Base-by-base conservation (phyloP, 176 grass and related monocot genomes). In the Zoysia japonica region DNA sequence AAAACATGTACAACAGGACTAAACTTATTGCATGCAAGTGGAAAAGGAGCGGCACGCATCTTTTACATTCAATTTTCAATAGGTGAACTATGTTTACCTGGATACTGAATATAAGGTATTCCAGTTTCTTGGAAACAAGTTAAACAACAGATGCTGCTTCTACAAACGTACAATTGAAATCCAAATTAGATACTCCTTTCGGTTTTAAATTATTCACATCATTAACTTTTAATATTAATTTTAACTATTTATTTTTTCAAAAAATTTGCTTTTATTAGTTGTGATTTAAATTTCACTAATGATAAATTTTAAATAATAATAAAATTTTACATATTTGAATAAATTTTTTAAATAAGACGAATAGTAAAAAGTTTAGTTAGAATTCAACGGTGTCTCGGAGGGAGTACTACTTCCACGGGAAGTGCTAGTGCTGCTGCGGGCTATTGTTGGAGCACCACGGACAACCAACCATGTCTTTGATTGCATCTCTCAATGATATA, bases 401-500 rank as follows among this genome's bases (percentile, higher is more conserved):
- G 28, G 28, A 28, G 28, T 28, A 28, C 28, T 28, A 28, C 76
- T 89, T 98, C 96, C 15, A 90, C 87, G 13, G 88, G 87, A 49
- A 98, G 70, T 2, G 96, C 82, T 37, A 98, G 70, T 55, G 91
- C 92, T 12, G 96, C 96, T 59, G 96, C 86, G 82, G 47, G 96
- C 92, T 83, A 98, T 94, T 72, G 96, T 92, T 13, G 90, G 96
- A 66, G 96, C 96, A 76, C 96, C 96, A 39, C 96, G 89, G 6
- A 94, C n/a, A n/a, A n/a, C n/a, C 96, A 77, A 98, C 89, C 96
- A 98, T 98, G 40, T 89, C 92, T 76, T 88, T 92, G 78, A 94
- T 93, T 0, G 92, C 92, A 71, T 77, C 87, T 92, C 96, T 98
- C 84, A 74, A 78, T 50, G 78, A 20, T 47, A 47, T 60, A 19